Base-by-base conservation (phyloP, 306 rosid genomes). In the Vigna unguiculata region DNA sequence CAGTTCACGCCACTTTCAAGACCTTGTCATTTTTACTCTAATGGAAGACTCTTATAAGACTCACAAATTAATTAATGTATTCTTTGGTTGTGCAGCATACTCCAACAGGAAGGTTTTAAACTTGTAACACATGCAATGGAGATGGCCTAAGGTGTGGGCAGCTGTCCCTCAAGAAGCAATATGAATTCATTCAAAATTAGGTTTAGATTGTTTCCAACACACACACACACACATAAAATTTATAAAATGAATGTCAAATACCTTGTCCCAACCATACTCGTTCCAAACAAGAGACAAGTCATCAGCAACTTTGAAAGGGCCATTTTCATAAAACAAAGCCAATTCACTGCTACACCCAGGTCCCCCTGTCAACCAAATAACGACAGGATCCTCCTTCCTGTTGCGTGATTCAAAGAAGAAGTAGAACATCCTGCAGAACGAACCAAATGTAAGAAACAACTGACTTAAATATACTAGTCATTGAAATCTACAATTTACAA, bases 301-400 rank as follows among this genome's bases (percentile, higher is more conserved):
- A 17, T 91, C 67, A 15, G 92, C 82, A 67, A 93, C 84, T 72
- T 58, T 71, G 89, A 93, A 93, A 65, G 93, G 98, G 11, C 98
- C 98, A 54, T 93, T 93, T 70, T 91, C 98, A 52, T 93, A 93
- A 73, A 93, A 91, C 81, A 91, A 81, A 30, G 96, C 98, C 88
- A 93, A 53, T 80, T 93, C 98, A 79, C 98, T 91, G 68, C 97
- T 86, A 85, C 98, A 93, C 11, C 98, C 98, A 61, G 98, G 98
- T 36, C 98, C 97, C 78, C 98, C 97, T 6, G 98, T 88, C 85
- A 91, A 84, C 98, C 98, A 93, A 60, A 93, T 93, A 25, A 93
- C 98, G 62, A 93, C 77, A 78, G 98, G 98, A 58, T 88, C 93
- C 63, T 86, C 75, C 85, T 87, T 82, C 67, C 74, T 80, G 78